Percentiles rank a stretch among this genome's conserved stretches.
These are phyloP conservation scores for Brassica incana DNA, from an alignment of 345 rosid genomes.

Conservation along the genomic window DNA sequence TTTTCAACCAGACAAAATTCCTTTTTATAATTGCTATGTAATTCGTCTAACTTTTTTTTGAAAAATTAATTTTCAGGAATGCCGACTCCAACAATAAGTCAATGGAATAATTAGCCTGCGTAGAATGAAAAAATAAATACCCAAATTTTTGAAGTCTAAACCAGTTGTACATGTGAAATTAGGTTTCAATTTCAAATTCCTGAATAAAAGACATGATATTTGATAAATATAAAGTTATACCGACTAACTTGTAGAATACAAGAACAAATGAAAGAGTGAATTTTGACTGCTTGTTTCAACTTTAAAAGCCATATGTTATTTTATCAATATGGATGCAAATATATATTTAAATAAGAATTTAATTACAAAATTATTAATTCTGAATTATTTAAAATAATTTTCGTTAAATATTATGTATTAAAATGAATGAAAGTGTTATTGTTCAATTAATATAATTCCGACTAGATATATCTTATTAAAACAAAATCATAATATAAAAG, in stretches of 20 bases:
- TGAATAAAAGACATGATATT: background rate
- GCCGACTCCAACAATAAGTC: slow-evolving; percentile 22
- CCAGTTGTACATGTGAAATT: background rate
- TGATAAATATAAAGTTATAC: background rate
- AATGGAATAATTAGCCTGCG: background rate
- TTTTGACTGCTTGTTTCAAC: background rate
- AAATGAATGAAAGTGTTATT: background rate
- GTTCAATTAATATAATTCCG: background rate
- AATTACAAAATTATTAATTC: background rate
- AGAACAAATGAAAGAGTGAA: background rate
- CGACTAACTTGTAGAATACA: background rate
- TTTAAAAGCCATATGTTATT: background rate
- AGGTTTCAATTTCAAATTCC: background rate
- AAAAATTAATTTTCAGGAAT: background rate
- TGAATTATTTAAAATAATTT: too few relatives aligned
- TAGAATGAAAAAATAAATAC: slow-evolving; percentile 1
- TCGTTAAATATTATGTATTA: too few relatives aligned
- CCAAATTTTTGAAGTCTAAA: background rate
- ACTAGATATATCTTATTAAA: background rate
- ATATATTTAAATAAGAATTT: background rate
- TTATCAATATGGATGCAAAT: background rate
- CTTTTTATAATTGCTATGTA: slow-evolving; percentile 21
- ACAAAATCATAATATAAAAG: too few relatives aligned
- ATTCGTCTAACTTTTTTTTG: slow-evolving; percentile 11
- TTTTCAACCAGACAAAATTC: slow-evolving; percentile 35